Conservation (phyloP, 129 eudicot species). For the Tanacetum coccineum region DNA sequence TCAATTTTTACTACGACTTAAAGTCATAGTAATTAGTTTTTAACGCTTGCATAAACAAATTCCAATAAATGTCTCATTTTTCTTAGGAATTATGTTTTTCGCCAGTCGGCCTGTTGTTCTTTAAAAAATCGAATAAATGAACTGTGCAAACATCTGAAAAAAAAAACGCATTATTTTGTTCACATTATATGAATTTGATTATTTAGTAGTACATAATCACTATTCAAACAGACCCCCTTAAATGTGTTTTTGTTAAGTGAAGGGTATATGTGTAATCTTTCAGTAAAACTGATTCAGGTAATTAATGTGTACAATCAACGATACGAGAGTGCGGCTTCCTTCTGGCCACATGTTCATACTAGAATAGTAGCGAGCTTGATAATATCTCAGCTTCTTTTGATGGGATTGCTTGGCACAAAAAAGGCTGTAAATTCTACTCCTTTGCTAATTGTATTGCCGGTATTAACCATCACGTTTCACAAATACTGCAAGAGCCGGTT, state of each 20-base stretch:
- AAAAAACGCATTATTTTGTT: neutral
- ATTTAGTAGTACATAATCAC: neutral
- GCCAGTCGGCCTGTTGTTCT: neutral
- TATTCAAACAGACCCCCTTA: neutral
- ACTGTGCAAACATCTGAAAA: neutral
- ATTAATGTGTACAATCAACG: slow-evolving; percentile 87
- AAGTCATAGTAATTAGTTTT: neutral
- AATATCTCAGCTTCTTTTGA: slow-evolving; percentile 77
- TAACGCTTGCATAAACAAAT: neutral
- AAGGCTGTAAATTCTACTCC: slow-evolving; percentile 87
- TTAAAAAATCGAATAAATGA: neutral
- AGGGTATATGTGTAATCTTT: slow-evolving; percentile 13
- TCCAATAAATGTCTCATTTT: neutral
- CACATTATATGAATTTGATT: neutral
- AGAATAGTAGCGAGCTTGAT: slow-evolving; percentile 82
- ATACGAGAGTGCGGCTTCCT: slow-evolving; percentile 86
- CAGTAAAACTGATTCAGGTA: slow-evolving; percentile 35
- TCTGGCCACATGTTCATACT: slow-evolving; percentile 95
- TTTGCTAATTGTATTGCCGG: slow-evolving; percentile 58
- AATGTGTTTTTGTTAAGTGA: neutral
- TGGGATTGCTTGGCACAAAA: slow-evolving; percentile 90
- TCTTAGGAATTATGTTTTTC: neutral
- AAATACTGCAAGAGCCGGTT: slow-evolving; percentile 82
- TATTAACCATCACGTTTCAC: slow-evolving; percentile 70
- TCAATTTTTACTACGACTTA: neutral